Evolutionary conservation across 208 protist genomes (phyloP).

Genomic region (Kentomonas sorsogonicus): DNA sequence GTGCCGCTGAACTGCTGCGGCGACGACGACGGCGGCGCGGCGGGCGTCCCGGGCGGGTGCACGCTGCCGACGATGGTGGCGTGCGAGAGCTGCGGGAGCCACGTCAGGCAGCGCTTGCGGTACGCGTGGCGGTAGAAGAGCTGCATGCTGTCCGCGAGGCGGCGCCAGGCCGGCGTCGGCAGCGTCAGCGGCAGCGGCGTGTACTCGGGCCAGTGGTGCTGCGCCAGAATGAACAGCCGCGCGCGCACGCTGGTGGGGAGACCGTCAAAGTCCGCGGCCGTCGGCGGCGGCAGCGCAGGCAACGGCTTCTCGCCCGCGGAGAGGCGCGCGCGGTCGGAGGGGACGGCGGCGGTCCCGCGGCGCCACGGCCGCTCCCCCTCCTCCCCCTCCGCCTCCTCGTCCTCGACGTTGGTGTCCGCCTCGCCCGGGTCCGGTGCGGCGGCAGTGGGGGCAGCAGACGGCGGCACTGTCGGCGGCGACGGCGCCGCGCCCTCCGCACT

Average conservation of each 20-base stretch:
- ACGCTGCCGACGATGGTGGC: constrained; percentile 33
- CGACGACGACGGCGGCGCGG: background rate
- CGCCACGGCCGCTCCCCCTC: too few relatives aligned
- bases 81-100: constrained; percentile 68
- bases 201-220: constrained; percentile 3
- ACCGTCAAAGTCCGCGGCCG: constrained; percentile 2
- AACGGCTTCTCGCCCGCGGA: too few relatives aligned
- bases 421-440: too few relatives aligned
- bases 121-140: constrained; percentile 71
- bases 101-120: constrained; percentile 51
- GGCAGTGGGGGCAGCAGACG: too few relatives aligned
- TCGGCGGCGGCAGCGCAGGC: too few relatives aligned
- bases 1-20: background rate
- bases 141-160: constrained; percentile 39
- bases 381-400: too few relatives aligned
- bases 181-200: background rate
- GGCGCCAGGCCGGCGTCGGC: background rate
- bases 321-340: too few relatives aligned
- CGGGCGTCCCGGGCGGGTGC: background rate
- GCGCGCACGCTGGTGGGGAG: background rate
- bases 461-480: too few relatives aligned
- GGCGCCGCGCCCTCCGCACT: too few relatives aligned
- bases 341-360: too few relatives aligned
- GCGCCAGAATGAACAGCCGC: constrained; percentile 2
- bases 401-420: too few relatives aligned